Evolutionary conservation across 441 rosid species (phyloP), one percentile per base, ranked within the genome.

Genomic region (Theobroma grandiflorum): DNA sequence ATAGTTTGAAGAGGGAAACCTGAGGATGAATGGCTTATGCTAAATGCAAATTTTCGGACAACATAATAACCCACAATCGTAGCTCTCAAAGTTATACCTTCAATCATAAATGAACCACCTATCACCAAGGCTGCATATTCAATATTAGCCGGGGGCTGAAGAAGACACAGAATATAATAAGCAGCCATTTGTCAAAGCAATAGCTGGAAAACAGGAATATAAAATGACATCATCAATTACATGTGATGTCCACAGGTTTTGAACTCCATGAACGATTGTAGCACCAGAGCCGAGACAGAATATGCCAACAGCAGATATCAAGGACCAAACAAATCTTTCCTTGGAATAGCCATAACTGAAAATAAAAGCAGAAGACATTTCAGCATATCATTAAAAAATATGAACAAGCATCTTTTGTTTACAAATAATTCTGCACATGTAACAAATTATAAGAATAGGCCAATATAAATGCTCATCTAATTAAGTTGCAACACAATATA

Each of bases 221-320:
- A 42, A 55, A 26, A 20, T 72, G 22, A 70, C 37, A 58, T 38
- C 77, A 72, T 75, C 33, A 79, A 80, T 83, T 88, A 94, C 99
- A 82, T 89, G 86, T 81, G 98, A 77, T 75, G 87, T 86, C 98
- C 97, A 93, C 88, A 95, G 88, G 86, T 95, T 92, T 78, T 97
- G 99, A 82, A 97, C 82, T 83, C 99, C 99, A 88, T 93, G 84
- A 74, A 97, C 96, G 77, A 97, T 90, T 79, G 99, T 97, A 84
- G 99, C 99, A 77, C 99, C 99, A 76, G 99, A 92, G 42, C 99
- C 99, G 82, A 97, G 98, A 86, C 99, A 97, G 80, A 97, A 97
- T 80, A 97, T 97, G 76, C 99, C 99, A 72, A 97, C 99, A 83
- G 99, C 99, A 80, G 99, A 97, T 86, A 97, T 97, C 92, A 97